Evolutionary conservation across 495 filamentous ascomycete species (phyloP).

Genomic region (Aspergillus indologenus): DNA sequence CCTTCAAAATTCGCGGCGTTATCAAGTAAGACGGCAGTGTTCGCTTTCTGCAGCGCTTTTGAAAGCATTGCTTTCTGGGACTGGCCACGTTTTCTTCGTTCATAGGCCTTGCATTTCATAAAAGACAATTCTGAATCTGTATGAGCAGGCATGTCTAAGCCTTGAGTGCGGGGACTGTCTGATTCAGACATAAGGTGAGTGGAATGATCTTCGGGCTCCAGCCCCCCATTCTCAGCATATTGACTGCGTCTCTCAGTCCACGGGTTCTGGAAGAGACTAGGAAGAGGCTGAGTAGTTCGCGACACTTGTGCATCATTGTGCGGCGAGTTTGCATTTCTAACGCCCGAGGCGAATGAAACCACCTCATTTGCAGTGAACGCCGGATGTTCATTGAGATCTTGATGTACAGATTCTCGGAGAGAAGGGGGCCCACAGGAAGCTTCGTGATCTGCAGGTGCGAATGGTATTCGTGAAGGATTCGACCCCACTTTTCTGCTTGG

Average conservation of each 20-base stretch:
- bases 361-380: neutral
- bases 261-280: constrained; percentile 15
- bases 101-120: constrained; percentile 27
- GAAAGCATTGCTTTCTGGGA: constrained; percentile 92
- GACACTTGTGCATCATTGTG: constrained; percentile 4
- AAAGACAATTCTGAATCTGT: constrained; percentile 14
- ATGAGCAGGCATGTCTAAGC: neutral
- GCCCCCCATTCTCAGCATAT: neutral
- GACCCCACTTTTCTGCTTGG: neutral
- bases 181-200: neutral
- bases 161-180: neutral
- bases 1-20: constrained; percentile 93
- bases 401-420: neutral
- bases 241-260: constrained; percentile 10
- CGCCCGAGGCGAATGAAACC: constrained; percentile 5
- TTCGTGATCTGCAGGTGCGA: neutral
- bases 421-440: neutral
- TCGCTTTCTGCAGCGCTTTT: constrained; percentile 88
- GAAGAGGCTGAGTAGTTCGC: neutral
- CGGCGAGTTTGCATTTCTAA: neutral
- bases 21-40: constrained; percentile 90
- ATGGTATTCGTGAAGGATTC: neutral
- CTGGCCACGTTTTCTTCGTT: constrained; percentile 39
- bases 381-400: neutral
- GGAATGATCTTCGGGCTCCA: constrained; percentile 8